phyloP scores from a whole-genome alignment of 495 filamentous ascomycete species.

The Aspergillus bertholletiae region DNA sequence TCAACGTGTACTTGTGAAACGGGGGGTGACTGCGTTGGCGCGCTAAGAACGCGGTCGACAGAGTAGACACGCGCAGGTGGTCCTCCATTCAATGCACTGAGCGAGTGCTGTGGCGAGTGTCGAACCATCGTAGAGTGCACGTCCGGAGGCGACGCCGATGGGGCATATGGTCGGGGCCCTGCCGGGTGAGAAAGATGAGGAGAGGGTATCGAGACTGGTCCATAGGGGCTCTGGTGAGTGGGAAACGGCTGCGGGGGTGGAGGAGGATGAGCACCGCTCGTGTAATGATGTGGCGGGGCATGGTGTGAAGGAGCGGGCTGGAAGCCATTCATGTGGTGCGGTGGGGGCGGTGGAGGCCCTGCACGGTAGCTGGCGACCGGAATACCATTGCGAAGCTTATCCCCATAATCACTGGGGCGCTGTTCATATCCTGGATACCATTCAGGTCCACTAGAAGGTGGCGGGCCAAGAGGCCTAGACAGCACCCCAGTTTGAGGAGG shows the following conservation, averaged over 20 bases:
- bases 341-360: slow-evolving; percentile 17
- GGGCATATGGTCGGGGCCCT: slow-evolving; percentile 36
- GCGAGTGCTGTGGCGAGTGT: slow-evolving; percentile 39
- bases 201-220: slow-evolving; percentile 34
- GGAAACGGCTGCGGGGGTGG: slow-evolving; percentile 36
- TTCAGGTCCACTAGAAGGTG: slow-evolving; percentile 25
- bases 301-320: slow-evolving; percentile 26
- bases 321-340: slow-evolving; percentile 31
- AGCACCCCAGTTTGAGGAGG: slow-evolving; percentile 28
- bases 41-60: slow-evolving; percentile 32
- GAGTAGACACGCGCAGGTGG: slow-evolving; percentile 35
- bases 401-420: slow-evolving; percentile 22
- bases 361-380: slow-evolving; percentile 27
- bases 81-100: slow-evolving; percentile 36
- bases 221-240: slow-evolving; percentile 42
- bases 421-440: slow-evolving; percentile 38
- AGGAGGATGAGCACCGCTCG: slow-evolving; percentile 31
- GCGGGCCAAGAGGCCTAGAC: slow-evolving; percentile 29
- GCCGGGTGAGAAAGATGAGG: slow-evolving; percentile 37
- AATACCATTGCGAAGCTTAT: slow-evolving; percentile 35
- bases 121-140: slow-evolving; percentile 39
- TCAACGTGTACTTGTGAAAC: slow-evolving; percentile 32
- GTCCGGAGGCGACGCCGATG: slow-evolving; percentile 46
- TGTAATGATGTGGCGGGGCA: slow-evolving; percentile 32
- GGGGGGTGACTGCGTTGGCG: slow-evolving; percentile 36